Evolutionary conservation across 768 basidiomycete species (phyloP), one percentile per base, ranked within the genome.

Genomic region (Russula lepida): DNA sequence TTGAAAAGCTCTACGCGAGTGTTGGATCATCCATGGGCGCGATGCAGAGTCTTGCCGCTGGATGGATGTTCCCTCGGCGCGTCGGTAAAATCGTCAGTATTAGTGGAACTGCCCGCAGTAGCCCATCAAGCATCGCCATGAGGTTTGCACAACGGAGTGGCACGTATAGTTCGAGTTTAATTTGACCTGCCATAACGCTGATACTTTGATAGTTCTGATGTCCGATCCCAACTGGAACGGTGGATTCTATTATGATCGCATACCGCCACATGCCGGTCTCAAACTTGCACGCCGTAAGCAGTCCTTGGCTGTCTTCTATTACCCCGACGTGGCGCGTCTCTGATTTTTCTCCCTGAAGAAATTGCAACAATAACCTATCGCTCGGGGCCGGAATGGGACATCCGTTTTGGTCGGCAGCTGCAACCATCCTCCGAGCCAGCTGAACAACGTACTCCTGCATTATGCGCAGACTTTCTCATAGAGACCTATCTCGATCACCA

Each of bases 211-310:
- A 98, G 97, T 99, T 19, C 82, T 99, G 56, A 99, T 99, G 97
- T 90, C 95, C 2, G 97, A 99, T 74, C 95, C 95, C 0, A 98
- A 98, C 65, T 99, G 97, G 97, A 99, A 98, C 63, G 86, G 93
- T 37, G 97, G 97, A 4, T 98, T 95, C 73, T 99, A 99, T 72
- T 99, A 99, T 71, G 92, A 95, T 61, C 79, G 81, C 8, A 71
- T 95, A n/a, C 97, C 97, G 2, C 97, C 97, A 0, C 97, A 99
- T 71, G 90, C 86, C 1, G 97, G 97, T 30, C 98, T 99, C 94
- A 99, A 99, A 72, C 82, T 99, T 21, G 97, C 97, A 28, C 83
- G 97, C 66, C 97, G 95, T 97, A 69, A 68, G 86, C 30, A 12
- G 7, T 27, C 3, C 19, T n/a, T n/a, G n/a, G n/a, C 13, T 8